Base-by-base conservation (phyloP, 768 basidiomycete genomes). In the Pleurotus djamor region DNA sequence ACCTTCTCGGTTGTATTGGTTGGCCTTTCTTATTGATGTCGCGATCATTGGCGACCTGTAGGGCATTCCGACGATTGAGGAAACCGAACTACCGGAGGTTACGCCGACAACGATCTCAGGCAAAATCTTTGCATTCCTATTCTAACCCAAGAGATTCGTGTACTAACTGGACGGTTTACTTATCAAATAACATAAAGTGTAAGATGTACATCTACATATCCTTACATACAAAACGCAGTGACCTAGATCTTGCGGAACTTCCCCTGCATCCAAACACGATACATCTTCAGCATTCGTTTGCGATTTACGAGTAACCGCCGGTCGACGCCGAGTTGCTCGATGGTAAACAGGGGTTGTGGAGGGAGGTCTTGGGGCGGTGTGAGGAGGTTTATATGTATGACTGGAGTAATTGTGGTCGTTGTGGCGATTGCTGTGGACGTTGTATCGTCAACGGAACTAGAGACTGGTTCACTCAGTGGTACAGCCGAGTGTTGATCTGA, bases 261-360 rank as follows among this genome's bases (percentile, higher is more conserved):
- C 0, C 85, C 92, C 72, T 96, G 94, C 87, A 95, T 86, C 94
- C 94, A 96, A 0, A 95, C 90, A 48, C 97, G 80, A 70, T 96
- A 98, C 97, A 99, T 99, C 73, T 96, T 96, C 52, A 97, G 74
- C 74, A 95, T 91, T 60, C 92, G 79, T 74, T 97, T 98, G 48
- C 97, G 81, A 68, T 99, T 99, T 55, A 99, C 88, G 47, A 98
- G 79, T 58, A 99, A 74, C 45, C 97, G 81, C 5, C 95, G 79
- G 75, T 99, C 97, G 5, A 95, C 84, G 2, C 94, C 95, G 2
- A 98, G 80, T 66, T 94, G 91, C 58, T 88, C 84, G n/a, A 85
- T 81, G n/a, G 78, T 68, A 71, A 98, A 96, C 37, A 94, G 75
- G 4, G 88, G 85, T 48, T 86, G 84, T 1, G 79, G 66, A 12